A percentile compares a stretch with the other conserved stretches of the same genome.
phyloP scores from a whole-genome alignment of 495 filamentous ascomycete species.

The Usnea hakonensis region DNA sequence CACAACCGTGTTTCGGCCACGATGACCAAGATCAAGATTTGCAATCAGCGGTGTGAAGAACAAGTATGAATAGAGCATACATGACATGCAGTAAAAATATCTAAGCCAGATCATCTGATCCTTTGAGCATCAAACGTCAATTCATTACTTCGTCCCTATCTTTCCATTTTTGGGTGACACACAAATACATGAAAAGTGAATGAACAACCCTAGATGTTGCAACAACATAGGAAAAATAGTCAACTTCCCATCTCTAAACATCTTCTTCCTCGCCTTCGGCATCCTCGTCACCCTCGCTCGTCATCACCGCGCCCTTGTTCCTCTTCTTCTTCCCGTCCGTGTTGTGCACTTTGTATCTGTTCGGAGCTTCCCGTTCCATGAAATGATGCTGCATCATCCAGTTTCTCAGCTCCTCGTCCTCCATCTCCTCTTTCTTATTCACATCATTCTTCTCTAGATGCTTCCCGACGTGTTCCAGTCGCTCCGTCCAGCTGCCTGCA shows the following conservation, averaged over 20 bases:
- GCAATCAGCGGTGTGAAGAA: no score
- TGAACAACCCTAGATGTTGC: no score
- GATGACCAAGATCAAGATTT: no score
- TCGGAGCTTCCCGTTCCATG: conserved; percentile 19
- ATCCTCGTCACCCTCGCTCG: conserved; percentile 14
- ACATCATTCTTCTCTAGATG: conserved; percentile 30
- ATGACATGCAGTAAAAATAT: no score
- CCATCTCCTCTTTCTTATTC: conserved; percentile 31
- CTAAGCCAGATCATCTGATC: no score
- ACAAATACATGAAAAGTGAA: no score
- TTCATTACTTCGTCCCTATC: no score
- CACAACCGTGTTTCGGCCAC: no score
- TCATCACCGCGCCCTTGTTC: conserved; percentile 11
- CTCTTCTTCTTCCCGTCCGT: conserved; percentile 14
- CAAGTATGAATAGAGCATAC: no score
- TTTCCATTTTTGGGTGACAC: no score
- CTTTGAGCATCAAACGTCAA: no score
- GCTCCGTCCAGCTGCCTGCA: conserved; percentile 59
- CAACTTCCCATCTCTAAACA: conserved; percentile 1
- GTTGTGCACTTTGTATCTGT: conserved; percentile 4
- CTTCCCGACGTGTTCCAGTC: conserved; percentile 86
- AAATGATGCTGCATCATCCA: conserved; percentile 49
- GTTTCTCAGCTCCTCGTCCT: conserved; percentile 41
- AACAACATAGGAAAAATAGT: background rate
- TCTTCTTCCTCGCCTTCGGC: conserved; percentile 16